These are phyloP conservation scores for Globisporangium parvum DNA, from an alignment of 352 stramenopile genomes.

Conservation along the genomic window DNA sequence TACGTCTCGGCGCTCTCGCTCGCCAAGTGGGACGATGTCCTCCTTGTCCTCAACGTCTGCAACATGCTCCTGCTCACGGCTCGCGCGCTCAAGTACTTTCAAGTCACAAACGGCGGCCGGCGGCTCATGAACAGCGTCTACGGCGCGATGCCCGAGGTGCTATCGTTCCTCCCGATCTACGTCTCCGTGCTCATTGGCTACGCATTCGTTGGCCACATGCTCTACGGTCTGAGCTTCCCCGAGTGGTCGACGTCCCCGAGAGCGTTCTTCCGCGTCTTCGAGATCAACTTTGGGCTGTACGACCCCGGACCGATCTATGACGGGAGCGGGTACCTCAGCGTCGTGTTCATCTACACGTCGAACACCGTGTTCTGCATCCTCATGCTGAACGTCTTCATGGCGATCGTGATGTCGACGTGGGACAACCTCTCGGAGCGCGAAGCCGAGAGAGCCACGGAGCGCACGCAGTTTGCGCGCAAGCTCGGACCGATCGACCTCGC, in stretches of 20 bases:
- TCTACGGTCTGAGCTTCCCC: conserved; percentile 54
- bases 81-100: conserved; percentile 63
- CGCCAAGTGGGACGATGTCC: conserved; percentile 41
- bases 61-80: conserved; percentile 59
- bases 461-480: conserved; percentile 23
- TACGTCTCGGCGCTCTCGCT: conserved; percentile 36
- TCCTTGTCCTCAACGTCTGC: conserved; percentile 51
- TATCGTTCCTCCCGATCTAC: conserved; percentile 73
- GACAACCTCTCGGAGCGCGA: conserved; percentile 50
- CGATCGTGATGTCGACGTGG: conserved; percentile 74
- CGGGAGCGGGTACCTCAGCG: conserved; percentile 40
- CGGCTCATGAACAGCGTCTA: conserved; percentile 60
- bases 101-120: conserved; percentile 52
- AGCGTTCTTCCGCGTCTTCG: conserved; percentile 60
- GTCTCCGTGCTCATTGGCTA: conserved; percentile 53
- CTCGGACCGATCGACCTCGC: conserved; percentile 35
- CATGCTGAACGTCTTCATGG: conserved; percentile 80
- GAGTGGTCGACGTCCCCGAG: conserved; percentile 60
- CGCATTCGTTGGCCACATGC: conserved; percentile 57
- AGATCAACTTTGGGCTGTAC: conserved; percentile 72
- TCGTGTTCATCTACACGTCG: conserved; percentile 63
- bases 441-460: conserved; percentile 29
- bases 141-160: conserved; percentile 56
- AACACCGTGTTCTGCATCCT: conserved; percentile 71
- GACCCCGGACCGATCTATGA: conserved; percentile 66